A percentile compares a stretch with the other conserved stretches of the same genome.
Evolutionary conservation across 768 basidiomycete species (phyloP).

Genomic region (Tricholoma saponaceum): DNA sequence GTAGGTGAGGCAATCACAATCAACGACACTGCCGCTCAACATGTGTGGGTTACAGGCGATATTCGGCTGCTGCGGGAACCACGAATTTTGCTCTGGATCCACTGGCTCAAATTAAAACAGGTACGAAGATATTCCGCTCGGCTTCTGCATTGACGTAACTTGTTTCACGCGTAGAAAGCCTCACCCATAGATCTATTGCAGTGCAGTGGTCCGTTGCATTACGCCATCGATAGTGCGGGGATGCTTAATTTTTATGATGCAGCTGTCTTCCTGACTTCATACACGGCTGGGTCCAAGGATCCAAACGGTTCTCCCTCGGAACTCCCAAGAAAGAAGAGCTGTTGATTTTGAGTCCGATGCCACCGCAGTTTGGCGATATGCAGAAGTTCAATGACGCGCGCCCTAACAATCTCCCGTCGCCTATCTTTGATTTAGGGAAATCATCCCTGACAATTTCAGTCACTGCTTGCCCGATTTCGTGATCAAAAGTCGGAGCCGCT

Average conservation of each 20-base stretch:
- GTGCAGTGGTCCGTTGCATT: slow-evolving; percentile 51
- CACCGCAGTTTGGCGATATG: slow-evolving; percentile 42
- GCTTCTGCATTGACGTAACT: background rate
- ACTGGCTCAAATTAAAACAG: slow-evolving; percentile 38
- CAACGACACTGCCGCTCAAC: no score
- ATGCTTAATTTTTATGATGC: background rate
- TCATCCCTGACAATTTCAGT: slow-evolving; percentile 45
- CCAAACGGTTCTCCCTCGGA: slow-evolving; percentile 35
- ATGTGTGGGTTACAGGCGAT: no score
- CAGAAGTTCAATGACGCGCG: slow-evolving; percentile 33
- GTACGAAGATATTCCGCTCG: slow-evolving; percentile 16
- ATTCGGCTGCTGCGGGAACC: no score
- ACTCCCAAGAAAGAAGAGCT: slow-evolving; percentile 40
- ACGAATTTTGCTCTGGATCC: no score
- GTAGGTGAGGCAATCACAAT: no score
- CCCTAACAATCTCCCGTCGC: slow-evolving; percentile 35
- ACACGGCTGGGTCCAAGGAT: slow-evolving; percentile 25
- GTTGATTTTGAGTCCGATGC: slow-evolving; percentile 49
- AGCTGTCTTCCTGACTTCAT: background rate
- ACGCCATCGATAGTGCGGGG: slow-evolving; percentile 47
- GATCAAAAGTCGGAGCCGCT: slow-evolving; percentile 46
- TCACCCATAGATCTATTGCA: slow-evolving; percentile 48
- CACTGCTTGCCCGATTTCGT: slow-evolving; percentile 45
- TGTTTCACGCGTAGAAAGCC: no score
- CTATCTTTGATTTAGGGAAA: no score